A percentile compares a stretch with the other conserved stretches of the same genome.
Conservation (phyloP, 2,329 filamentous ascomycete genomes). For the Cercospora berteroae region DNA sequence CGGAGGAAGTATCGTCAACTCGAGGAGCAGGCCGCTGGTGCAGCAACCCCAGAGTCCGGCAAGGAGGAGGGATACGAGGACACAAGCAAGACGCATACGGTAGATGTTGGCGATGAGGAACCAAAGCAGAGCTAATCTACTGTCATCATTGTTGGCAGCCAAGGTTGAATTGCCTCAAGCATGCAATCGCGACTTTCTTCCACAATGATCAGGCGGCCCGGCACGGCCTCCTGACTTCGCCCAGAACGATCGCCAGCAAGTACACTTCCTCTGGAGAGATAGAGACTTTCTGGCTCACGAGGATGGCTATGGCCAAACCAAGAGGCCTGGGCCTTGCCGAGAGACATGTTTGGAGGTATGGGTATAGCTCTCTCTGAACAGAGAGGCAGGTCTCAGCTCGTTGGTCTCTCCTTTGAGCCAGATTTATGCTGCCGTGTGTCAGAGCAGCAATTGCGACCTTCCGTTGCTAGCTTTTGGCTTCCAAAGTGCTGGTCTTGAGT, state of each 20-base stretch:
- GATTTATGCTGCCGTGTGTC: neutral
- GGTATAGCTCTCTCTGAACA: neutral
- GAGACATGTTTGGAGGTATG: neutral
- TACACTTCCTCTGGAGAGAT: neutral
- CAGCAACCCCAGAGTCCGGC: neutral
- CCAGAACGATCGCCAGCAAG: neutral
- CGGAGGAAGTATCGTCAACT: conserved; percentile 72
- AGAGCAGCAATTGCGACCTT: neutral
- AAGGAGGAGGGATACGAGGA: neutral
- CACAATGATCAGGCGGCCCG: neutral
- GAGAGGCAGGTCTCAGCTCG: neutral
- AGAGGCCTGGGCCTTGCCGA: neutral
- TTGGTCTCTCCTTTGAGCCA: neutral
- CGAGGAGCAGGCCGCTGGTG: conserved; percentile 48
- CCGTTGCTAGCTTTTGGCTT: neutral
- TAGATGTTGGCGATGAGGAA: neutral
- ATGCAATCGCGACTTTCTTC: neutral
- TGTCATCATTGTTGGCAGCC: neutral
- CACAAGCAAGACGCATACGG: neutral
- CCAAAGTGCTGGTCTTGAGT: neutral
- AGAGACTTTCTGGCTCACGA: neutral
- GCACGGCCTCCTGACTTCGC: neutral
- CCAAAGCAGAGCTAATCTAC: neutral
- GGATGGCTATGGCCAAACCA: no score
- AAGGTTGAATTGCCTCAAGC: neutral